Evolutionary conservation across 768 basidiomycete species (phyloP).

Genomic region (Pisolithus albus): DNA sequence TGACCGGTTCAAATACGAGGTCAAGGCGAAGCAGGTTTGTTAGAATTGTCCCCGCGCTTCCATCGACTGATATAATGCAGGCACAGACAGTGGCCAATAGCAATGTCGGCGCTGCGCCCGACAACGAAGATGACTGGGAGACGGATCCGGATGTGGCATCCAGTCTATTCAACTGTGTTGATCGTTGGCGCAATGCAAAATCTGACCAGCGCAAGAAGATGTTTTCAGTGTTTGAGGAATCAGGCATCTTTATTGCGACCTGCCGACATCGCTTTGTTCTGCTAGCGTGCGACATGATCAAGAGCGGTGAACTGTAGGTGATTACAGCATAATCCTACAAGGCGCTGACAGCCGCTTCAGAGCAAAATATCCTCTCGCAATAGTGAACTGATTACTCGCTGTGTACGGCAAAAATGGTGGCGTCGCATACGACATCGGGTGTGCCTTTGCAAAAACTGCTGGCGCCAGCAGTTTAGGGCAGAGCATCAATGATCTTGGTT

Average conservation of each 20-base stretch:
- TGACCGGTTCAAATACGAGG: too few species aligned
- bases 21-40: too few species aligned
- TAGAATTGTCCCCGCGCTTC: too few species aligned
- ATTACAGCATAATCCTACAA: neutral
- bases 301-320: neutral
- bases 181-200: neutral
- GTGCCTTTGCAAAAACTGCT: too few species aligned
- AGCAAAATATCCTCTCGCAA: neutral
- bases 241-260: neutral
- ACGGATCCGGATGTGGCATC: neutral
- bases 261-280: neutral
- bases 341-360: neutral
- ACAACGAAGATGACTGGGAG: neutral
- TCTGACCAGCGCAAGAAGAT: neutral
- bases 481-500: too few species aligned
- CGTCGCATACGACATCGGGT: constrained; percentile 12
- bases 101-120: too few species aligned
- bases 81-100: too few species aligned
- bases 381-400: neutral
- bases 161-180: neutral
- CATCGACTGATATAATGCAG: too few species aligned
- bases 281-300: neutral
- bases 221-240: neutral
- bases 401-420: constrained; percentile 10
- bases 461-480: too few species aligned